These are phyloP conservation scores for Pueraria montana DNA, from an alignment of 306 rosid species.

Conservation along the genomic window DNA sequence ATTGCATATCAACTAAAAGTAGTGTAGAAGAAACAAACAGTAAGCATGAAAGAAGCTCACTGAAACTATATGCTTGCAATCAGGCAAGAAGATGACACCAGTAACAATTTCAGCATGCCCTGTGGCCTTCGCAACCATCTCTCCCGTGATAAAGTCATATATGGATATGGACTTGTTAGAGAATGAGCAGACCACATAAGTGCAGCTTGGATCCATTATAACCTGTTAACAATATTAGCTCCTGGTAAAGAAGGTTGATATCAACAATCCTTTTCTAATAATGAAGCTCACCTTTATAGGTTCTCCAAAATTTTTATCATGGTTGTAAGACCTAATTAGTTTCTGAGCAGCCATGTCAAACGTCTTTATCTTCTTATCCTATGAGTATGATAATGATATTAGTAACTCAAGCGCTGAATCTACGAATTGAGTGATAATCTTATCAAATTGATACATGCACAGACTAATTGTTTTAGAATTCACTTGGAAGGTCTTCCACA, in stretches of 20 bases:
- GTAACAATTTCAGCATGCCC: conserved; percentile 89
- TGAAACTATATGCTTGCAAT: conserved; percentile 78
- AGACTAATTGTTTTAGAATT: conserved; percentile 31
- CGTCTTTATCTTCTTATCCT: conserved; percentile 84
- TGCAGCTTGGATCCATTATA: conserved; percentile 79
- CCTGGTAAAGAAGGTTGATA: conserved; percentile 29
- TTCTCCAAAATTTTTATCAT: conserved; percentile 68
- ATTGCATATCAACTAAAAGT: conserved; percentile 4
- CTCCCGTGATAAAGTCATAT: conserved; percentile 71
- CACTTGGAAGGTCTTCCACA: conserved; percentile 37
- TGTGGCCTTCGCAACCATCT: conserved; percentile 68
- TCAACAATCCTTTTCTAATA: conserved; percentile 22
- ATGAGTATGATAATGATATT: conserved; percentile 42
- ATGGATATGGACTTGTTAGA: conserved; percentile 80
- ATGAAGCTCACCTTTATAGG: conserved; percentile 78
- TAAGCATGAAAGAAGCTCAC: conserved; percentile 59
- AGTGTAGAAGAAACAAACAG: neutral
- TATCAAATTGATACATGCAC: neutral
- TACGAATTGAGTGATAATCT: conserved; percentile 14
- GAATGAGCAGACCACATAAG: conserved; percentile 72
- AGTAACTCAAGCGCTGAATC: conserved; percentile 41
- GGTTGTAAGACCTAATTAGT: conserved; percentile 70
- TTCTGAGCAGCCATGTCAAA: conserved; percentile 65
- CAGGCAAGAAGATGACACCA: conserved; percentile 83
- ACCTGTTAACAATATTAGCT: conserved; percentile 58